Base-by-base conservation (phyloP, 1,284 basidiomycete species). In the Coriolopsis trogii region DNA sequence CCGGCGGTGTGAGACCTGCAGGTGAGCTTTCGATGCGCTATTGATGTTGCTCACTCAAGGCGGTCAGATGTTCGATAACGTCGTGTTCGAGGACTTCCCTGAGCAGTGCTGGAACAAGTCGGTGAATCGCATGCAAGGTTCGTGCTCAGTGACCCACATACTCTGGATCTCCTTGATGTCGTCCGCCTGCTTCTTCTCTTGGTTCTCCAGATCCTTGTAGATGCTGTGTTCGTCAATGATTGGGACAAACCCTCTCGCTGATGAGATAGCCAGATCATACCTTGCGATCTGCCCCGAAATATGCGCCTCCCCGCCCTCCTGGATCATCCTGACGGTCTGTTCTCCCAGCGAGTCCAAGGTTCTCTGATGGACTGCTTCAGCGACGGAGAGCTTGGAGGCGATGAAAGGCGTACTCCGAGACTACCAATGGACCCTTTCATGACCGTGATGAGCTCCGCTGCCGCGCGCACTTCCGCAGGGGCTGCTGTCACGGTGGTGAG, bases 151-250 rank as follows among this genome's bases (percentile, higher is more conserved):
- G 6, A 38, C 34, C 23, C 31, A 12, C 25, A 16, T 41, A 21
- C 43, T 23, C 39, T 79, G 70, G 44, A 85, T 77, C 51, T 80
- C 79, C 6, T 70, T 60, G 4, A 80, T 68, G 5, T 75, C 74
- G 4, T 74, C 68, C 21, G 70, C 67, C 49, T 81, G 76, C 44
- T 66, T 68, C 38, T 66, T 52, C 41, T 80, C 74, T 49, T 78
- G 74, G 8, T 65, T 67, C 21, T 64, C 59, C 64, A 82, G 67
- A 43, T 76, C 68, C 29, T 67, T 64, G 28, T 70, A 72, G 13
- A 82, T 67, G 34, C 81, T 83, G 46, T 13, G 37, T 9, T 2
- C 29, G 29, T 30, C 8, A 13, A 15, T 13, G 28, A 40, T 20
- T n/a, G n/a, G n/a, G n/a, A n/a, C n/a, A n/a, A n/a, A n/a, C n/a